Conservation (phyloP, 257 asterid genomes). For the Cynanchum wilfordii region DNA sequence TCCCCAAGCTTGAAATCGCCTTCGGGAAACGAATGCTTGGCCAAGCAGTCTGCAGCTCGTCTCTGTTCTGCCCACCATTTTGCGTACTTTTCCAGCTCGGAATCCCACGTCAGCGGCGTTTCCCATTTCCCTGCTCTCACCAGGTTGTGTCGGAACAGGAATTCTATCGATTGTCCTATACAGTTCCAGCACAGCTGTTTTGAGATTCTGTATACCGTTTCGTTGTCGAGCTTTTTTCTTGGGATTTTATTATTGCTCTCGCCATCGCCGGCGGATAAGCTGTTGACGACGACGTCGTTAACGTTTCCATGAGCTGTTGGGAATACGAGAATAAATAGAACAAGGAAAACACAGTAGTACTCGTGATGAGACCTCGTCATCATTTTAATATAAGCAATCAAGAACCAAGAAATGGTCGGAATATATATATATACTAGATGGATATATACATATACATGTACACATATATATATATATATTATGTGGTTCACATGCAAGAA, state of each 20-base stretch:
- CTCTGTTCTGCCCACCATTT: conserved; percentile 20
- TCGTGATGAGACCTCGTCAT: background rate
- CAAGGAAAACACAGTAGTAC: background rate
- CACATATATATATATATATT: no score
- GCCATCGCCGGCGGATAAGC: no score
- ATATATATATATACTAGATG: background rate
- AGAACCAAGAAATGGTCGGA: background rate
- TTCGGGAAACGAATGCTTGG: conserved; percentile 22
- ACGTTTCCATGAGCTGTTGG: background rate
- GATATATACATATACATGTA: no score
- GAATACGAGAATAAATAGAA: conserved; percentile 1
- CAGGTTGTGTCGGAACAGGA: conserved; percentile 15
- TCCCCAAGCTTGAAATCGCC: conserved; percentile 20
- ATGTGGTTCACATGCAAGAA: no score
- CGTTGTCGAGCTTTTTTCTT: conserved; percentile 2
- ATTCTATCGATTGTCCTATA: conserved; percentile 17
- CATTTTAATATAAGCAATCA: background rate
- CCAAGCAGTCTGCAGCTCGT: background rate
- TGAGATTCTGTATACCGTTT: conserved; percentile 17
- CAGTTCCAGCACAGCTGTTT: conserved; percentile 18
- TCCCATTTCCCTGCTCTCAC: conserved; percentile 14
- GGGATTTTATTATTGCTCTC: no score
- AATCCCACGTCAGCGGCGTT: conserved; percentile 14
- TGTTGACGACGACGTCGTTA: no score
- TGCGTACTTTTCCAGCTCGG: conserved; percentile 15